Evolutionary conservation across 257 asterid genomes (phyloP).

Genomic region (Nicotiana tomentosiformis): DNA sequence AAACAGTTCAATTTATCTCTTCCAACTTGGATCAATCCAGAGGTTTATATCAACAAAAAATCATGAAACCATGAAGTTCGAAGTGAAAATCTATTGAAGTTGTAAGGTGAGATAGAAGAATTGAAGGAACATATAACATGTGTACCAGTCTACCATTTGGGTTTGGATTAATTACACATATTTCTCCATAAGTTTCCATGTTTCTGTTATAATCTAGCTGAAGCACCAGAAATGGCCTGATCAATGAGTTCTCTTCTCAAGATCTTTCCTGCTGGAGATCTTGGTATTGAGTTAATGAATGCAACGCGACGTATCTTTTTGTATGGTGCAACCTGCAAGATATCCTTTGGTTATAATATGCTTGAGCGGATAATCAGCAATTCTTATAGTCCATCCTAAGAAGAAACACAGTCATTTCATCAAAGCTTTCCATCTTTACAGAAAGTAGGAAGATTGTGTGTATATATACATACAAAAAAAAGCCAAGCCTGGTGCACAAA

Average conservation of each 20-base stretch:
- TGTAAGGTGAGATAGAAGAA: background rate
- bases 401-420: background rate
- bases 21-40: too few species aligned
- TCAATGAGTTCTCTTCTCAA: conserved; percentile 62
- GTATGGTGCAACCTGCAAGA: conserved; percentile 71
- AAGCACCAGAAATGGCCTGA: conserved; percentile 35
- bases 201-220: conserved; percentile 45
- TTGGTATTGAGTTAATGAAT: conserved; percentile 65
- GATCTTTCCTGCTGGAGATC: conserved; percentile 80
- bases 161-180: too few species aligned
- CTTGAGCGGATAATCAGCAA: too few species aligned
- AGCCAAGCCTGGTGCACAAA: too few species aligned
- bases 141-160: background rate
- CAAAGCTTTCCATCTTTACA: too few species aligned
- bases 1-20: too few species aligned
- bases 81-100: background rate
- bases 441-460: too few species aligned
- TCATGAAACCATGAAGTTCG: too few species aligned
- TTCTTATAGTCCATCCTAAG: too few species aligned
- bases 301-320: conserved; percentile 70
- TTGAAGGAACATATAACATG: background rate
- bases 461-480: too few species aligned
- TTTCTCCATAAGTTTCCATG: too few species aligned
- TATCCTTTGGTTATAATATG: background rate
- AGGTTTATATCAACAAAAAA: too few species aligned